Conservation (phyloP, 192 early-diverging fungal genomes). For the Neocallimastix lanati region DNA sequence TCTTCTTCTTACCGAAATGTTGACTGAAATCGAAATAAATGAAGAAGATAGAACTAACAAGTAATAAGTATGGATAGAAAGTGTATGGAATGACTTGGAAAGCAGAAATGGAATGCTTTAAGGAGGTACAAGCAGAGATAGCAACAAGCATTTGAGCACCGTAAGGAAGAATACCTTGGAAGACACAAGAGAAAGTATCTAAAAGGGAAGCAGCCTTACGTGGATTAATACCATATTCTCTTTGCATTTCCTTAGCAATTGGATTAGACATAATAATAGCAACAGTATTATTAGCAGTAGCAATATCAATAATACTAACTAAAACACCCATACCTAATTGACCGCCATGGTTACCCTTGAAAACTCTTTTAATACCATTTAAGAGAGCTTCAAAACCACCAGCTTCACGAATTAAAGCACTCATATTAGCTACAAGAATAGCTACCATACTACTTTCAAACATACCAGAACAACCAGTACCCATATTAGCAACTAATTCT, state of each 20-base stretch:
- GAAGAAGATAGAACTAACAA: background rate
- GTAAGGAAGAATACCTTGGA: background rate
- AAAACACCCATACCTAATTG: too few relatives aligned
- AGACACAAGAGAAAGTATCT: background rate
- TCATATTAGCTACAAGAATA: background rate
- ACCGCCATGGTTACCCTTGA: background rate
- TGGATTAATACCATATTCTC: background rate
- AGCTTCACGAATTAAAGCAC: too few relatives aligned
- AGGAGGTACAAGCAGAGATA: background rate
- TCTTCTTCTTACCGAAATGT: background rate
- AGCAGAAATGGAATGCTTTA: background rate
- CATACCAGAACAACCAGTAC: background rate
- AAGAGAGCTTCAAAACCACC: too few relatives aligned
- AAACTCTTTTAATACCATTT: background rate
- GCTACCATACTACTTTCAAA: background rate
- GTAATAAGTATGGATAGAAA: background rate
- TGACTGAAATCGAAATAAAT: background rate
- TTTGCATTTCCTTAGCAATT: too few relatives aligned
- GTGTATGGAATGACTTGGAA: background rate
- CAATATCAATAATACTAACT: too few relatives aligned
- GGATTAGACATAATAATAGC: background rate
- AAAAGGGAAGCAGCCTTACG: background rate
- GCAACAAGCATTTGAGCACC: background rate
- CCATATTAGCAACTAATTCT: too few relatives aligned
- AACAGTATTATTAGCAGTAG: too few relatives aligned